These are phyloP conservation scores for Kwoniella europaea DNA, from an alignment of 768 basidiomycete genomes.

Conservation along the genomic window DNA sequence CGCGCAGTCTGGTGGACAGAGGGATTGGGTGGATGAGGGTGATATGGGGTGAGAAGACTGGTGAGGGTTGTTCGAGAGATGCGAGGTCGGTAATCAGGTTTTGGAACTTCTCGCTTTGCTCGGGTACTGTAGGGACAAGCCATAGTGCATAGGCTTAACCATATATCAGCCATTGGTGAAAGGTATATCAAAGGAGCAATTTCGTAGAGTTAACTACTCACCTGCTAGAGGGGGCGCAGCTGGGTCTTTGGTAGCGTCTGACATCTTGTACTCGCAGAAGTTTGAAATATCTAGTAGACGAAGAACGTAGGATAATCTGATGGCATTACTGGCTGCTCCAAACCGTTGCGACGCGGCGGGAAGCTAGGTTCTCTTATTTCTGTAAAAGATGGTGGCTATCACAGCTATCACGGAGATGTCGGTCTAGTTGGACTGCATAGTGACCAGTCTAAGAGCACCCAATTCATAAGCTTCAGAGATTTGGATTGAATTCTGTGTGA, in stretches of 20 bases:
- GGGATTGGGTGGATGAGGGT: slow-evolving; percentile 35
- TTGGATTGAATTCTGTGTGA: background rate
- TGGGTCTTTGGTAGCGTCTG: background rate
- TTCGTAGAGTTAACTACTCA: background rate
- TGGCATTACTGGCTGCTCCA: no score
- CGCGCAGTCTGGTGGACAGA: slow-evolving; percentile 1
- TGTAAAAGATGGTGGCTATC: no score
- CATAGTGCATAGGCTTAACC: slow-evolving; percentile 32
- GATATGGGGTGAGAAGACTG: slow-evolving; percentile 38
- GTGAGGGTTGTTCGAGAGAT: slow-evolving; percentile 13
- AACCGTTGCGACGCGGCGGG: no score
- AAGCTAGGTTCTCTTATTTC: no score
- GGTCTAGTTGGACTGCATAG: no score
- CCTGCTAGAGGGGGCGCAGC: slow-evolving; percentile 13
- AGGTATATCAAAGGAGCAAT: background rate
- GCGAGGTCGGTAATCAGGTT: slow-evolving; percentile 30
- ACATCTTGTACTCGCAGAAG: background rate
- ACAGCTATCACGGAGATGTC: no score
- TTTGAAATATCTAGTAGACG: no score
- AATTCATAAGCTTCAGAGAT: no score
- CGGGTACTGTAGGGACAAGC: slow-evolving; percentile 27
- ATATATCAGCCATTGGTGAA: background rate
- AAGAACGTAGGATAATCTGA: no score
- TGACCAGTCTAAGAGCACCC: no score
- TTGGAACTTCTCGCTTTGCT: slow-evolving; percentile 6